phyloP scores from a whole-genome alignment of 352 stramenopile genomes.

The Globisporangium uncinulatum region DNA sequence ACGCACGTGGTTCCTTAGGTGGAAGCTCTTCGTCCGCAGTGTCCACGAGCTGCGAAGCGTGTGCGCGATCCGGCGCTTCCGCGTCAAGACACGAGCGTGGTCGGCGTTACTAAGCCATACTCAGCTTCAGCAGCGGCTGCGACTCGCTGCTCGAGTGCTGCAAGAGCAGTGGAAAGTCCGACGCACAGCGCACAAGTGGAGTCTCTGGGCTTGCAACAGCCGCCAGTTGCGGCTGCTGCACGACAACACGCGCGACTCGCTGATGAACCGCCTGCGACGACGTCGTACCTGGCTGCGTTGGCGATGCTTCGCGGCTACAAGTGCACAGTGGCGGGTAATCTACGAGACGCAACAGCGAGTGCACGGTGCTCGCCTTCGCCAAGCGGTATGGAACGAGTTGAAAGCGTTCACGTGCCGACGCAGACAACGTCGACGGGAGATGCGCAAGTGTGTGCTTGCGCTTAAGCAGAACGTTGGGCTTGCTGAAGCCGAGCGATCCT shows the following conservation, averaged over 20 bases:
- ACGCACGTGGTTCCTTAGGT: constrained; percentile 23
- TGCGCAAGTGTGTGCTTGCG: constrained; percentile 1
- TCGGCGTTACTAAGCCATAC: constrained; percentile 16
- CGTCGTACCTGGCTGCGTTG: constrained; percentile 26
- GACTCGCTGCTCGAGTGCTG: constrained; percentile 8
- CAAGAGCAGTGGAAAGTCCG: constrained; percentile 4
- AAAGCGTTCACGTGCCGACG: constrained; percentile 2
- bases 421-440: not conserved
- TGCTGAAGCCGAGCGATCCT: not conserved
- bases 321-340: not conserved
- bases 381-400: constrained; percentile 3
- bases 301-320: constrained; percentile 10
- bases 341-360: not conserved
- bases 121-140: not conserved
- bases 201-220: not conserved
- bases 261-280: constrained; percentile 22
- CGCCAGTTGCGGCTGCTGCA: constrained; percentile 1
- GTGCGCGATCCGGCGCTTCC: constrained; percentile 6
- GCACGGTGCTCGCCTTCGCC: not conserved
- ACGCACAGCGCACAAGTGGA: constrained; percentile 1
- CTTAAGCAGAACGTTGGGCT: not conserved
- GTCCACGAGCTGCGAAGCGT: constrained; percentile 13
- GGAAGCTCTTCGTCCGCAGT: constrained; percentile 19
- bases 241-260: not conserved
- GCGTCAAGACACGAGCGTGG: constrained; percentile 20